Evolutionary conservation across 2,329 filamentous ascomycete genomes (phyloP).

Genomic region (Clonostachys solani): DNA sequence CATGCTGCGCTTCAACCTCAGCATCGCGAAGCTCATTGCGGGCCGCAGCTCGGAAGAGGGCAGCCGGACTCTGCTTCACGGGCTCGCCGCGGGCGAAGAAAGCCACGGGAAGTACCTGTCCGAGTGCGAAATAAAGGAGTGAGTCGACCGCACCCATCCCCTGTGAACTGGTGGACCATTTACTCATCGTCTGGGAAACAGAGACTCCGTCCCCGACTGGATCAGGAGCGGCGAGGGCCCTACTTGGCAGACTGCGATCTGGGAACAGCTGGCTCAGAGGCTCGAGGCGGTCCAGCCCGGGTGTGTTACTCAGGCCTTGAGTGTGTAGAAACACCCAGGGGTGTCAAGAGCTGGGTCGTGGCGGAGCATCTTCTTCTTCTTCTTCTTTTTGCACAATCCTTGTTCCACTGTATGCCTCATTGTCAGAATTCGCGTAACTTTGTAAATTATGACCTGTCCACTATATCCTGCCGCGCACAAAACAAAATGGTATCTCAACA

Average conservation of each 20-base stretch:
- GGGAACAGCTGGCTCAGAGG: constrained; percentile 16
- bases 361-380: too few relatives aligned
- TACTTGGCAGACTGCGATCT: constrained; percentile 14
- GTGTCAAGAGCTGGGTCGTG: too few relatives aligned
- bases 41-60: constrained; percentile 33
- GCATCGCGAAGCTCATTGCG: neutral
- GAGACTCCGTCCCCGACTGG: constrained; percentile 12
- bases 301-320: constrained; percentile 8
- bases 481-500: too few relatives aligned
- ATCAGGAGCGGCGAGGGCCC: constrained; percentile 9
- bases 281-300: constrained; percentile 19
- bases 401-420: too few relatives aligned
- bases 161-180: neutral
- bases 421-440: too few relatives aligned
- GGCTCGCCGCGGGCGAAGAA: constrained; percentile 26
- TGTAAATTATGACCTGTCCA: too few relatives aligned
- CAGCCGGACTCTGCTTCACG: constrained; percentile 35
- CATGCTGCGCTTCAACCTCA: neutral
- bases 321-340: neutral
- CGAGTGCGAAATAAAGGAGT: constrained; percentile 21
- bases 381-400: too few relatives aligned
- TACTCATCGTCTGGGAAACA: neutral
- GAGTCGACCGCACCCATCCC: constrained; percentile 6
- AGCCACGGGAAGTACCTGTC: constrained; percentile 41
- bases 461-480: too few relatives aligned